Evolutionary conservation across 2,329 filamentous ascomycete species (phyloP).

Genomic region (Neonectria ditissima): DNA sequence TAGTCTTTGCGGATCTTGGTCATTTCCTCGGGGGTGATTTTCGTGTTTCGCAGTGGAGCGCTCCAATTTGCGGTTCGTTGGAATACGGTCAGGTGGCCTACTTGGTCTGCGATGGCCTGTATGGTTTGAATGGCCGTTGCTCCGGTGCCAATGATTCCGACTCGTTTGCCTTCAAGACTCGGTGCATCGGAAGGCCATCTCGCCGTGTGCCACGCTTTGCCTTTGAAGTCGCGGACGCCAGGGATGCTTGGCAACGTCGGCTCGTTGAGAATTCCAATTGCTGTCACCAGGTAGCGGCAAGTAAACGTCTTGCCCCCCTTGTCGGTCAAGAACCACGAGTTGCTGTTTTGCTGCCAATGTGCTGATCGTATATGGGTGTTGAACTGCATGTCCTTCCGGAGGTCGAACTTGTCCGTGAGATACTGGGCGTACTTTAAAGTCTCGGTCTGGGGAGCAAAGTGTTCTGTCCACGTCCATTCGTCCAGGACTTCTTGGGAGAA

Average conservation of each 20-base stretch:
- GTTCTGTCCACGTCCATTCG: slow-evolving; percentile 56
- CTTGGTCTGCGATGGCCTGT: slow-evolving; percentile 25
- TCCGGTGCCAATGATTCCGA: slow-evolving; percentile 27
- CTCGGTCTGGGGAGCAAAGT: slow-evolving; percentile 46
- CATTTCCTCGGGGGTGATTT: slow-evolving; percentile 37
- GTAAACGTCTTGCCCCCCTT: slow-evolving; percentile 38
- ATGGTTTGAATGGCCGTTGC: slow-evolving; percentile 33
- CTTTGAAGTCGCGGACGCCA: slow-evolving; percentile 38
- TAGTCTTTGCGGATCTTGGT: slow-evolving; percentile 34
- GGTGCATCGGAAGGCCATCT: slow-evolving; percentile 25
- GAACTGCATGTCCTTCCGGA: slow-evolving; percentile 55
- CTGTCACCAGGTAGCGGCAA: slow-evolving; percentile 43
- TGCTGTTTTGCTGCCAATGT: slow-evolving; percentile 46
- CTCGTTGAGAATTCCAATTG: slow-evolving; percentile 47
- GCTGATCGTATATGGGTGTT: slow-evolving; percentile 52
- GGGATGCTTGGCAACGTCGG: slow-evolving; percentile 50
- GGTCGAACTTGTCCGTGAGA: slow-evolving; percentile 27
- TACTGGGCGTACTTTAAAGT: slow-evolving; percentile 25
- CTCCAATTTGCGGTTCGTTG: slow-evolving; percentile 32
- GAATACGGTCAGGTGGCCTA: slow-evolving; percentile 28
- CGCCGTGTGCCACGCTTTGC: slow-evolving; percentile 28
- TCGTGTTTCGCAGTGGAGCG: slow-evolving; percentile 25
- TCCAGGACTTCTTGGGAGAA: slow-evolving; percentile 54
- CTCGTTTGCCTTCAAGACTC: slow-evolving; percentile 21
- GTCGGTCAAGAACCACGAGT: slow-evolving; percentile 48